These are phyloP conservation scores for Porpolomopsis calyptriformis DNA, from an alignment of 768 basidiomycete genomes.

Conservation along the genomic window DNA sequence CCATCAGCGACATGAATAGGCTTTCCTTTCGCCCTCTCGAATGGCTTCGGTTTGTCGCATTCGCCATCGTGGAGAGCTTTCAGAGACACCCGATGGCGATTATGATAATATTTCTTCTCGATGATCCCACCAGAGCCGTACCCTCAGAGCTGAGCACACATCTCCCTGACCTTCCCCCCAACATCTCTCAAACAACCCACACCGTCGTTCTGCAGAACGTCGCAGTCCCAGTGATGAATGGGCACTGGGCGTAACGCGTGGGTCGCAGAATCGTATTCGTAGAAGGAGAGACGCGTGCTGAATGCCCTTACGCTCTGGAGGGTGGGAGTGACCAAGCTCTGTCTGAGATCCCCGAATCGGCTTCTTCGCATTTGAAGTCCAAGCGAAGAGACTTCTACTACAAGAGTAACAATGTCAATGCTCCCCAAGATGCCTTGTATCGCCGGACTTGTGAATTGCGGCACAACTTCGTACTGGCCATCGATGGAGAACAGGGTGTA, in stretches of 20 bases:
- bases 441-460: slow-evolving; percentile 7
- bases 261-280: slow-evolving; percentile 10
- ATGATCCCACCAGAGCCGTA: no score
- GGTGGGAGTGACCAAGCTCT: slow-evolving; percentile 5
- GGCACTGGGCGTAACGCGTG: slow-evolving; percentile 15
- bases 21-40: no score
- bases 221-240: slow-evolving; percentile 24
- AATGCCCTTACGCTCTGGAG: slow-evolving; percentile 12
- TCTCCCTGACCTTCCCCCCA: slow-evolving; percentile 14
- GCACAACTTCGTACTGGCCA: slow-evolving; percentile 9
- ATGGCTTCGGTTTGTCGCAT: no score
- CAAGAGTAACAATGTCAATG: slow-evolving; percentile 5
- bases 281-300: slow-evolving; percentile 11
- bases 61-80: no score
- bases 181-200: slow-evolving; percentile 19
- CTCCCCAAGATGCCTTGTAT: not conserved
- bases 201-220: slow-evolving; percentile 24
- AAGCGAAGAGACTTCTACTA: slow-evolving; percentile 8
- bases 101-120: no score
- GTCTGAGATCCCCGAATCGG: slow-evolving; percentile 12
- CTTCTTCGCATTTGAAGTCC: slow-evolving; percentile 10
- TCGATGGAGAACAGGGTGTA: slow-evolving; percentile 11
- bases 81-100: no score
- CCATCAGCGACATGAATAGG: no score
- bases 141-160: not conserved